Evolutionary conservation across 83 land plant genomes (phyloP).

Genomic region (Picea abies): DNA sequence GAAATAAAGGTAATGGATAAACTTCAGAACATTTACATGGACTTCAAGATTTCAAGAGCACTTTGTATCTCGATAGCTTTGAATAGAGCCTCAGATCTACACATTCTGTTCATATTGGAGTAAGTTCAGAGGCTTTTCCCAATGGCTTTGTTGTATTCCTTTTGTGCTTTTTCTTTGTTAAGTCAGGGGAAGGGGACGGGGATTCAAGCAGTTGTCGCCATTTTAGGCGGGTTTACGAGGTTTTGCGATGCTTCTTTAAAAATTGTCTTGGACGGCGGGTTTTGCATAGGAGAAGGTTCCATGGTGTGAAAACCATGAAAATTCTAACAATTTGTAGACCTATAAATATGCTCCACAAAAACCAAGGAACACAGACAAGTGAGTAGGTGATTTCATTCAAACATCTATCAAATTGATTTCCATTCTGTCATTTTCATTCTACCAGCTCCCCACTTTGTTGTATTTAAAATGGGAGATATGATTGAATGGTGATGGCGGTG

Average conservation of each 20-base stretch:
- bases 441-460: too few species aligned
- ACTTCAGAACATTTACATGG: background rate
- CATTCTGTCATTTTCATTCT: too few species aligned
- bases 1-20: background rate
- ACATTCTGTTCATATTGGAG: background rate
- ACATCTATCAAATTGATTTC: too few species aligned
- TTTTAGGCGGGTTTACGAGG: background rate
- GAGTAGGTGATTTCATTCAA: too few species aligned
- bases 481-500: too few species aligned
- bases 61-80: background rate
- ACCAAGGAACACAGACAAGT: too few species aligned
- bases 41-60: background rate
- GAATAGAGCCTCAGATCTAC: background rate
- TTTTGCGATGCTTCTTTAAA: background rate
- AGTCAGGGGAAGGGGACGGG: background rate
- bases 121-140: background rate
- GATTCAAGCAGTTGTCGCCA: background rate
- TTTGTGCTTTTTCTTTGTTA: background rate
- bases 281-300: too few species aligned
- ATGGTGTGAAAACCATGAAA: background rate
- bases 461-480: too few species aligned
- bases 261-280: slow-evolving; percentile 3
- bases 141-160: background rate
- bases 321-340: too few species aligned
- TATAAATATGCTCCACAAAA: too few species aligned